These are phyloP conservation scores for Linnemannia exigua DNA, from an alignment of 192 early-diverging fungal genomes.

Conservation along the genomic window DNA sequence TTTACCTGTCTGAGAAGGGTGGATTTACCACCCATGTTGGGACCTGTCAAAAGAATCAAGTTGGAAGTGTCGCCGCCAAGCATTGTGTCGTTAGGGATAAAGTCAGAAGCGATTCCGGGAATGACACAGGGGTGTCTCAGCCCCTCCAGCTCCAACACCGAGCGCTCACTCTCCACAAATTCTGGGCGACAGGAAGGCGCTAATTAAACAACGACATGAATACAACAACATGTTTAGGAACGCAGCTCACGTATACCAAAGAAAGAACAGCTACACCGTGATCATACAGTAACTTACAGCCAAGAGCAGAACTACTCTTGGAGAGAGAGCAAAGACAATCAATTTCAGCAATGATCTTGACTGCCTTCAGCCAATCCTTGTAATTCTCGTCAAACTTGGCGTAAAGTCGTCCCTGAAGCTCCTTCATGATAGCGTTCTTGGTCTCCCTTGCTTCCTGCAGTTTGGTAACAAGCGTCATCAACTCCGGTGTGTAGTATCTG, in stretches of 20 bases:
- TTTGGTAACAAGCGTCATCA: conserved; percentile 75
- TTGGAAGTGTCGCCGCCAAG: conserved; percentile 77
- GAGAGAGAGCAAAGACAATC: conserved; percentile 90
- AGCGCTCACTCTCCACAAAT: conserved; percentile 77
- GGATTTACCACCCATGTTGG: conserved; percentile 99
- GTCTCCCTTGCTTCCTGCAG: conserved; percentile 88
- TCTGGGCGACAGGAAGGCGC: conserved; percentile 89
- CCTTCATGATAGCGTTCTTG: conserved; percentile 79
- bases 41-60: conserved; percentile 95
- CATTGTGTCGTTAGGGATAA: conserved; percentile 95
- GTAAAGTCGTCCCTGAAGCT: conserved; percentile 83
- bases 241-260: background rate
- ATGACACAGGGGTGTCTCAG: conserved; percentile 95
- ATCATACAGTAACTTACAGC: conserved; percentile 63
- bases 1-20: conserved; percentile 92
- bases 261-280: background rate
- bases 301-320: conserved; percentile 72
- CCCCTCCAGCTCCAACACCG: conserved; percentile 86
- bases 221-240: background rate
- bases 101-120: conserved; percentile 73
- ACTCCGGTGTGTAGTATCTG: conserved; percentile 86
- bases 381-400: conserved; percentile 88
- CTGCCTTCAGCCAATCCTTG: conserved; percentile 75
- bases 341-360: conserved; percentile 84
- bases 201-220: conserved; percentile 1